Conservation (phyloP, 2,329 filamentous ascomycete genomes). For the Cercospora sp. region DNA sequence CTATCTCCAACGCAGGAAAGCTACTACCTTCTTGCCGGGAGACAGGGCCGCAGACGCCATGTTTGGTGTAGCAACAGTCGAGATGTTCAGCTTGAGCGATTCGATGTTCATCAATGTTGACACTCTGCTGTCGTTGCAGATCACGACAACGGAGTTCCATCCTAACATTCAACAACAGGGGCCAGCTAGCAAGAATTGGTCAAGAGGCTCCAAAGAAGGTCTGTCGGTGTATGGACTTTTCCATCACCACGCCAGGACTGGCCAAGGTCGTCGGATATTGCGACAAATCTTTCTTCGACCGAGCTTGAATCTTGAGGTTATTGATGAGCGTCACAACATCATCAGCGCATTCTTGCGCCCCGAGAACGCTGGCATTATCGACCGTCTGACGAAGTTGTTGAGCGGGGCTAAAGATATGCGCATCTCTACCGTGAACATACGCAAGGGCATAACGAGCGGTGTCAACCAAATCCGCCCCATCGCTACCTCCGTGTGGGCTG, state of each 20-base stretch:
- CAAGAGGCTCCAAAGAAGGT: slow-evolving; percentile 68
- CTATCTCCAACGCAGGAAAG: slow-evolving; percentile 70
- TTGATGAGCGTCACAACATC: slow-evolving; percentile 69
- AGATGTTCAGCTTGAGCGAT: slow-evolving; percentile 71
- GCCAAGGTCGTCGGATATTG: slow-evolving; percentile 73
- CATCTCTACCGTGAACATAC: slow-evolving; percentile 66
- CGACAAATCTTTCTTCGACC: slow-evolving; percentile 82
- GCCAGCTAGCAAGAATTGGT: slow-evolving; percentile 57
- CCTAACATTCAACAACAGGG: slow-evolving; percentile 78
- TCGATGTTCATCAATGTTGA: slow-evolving; percentile 78
- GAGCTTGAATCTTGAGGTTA: slow-evolving; percentile 65
- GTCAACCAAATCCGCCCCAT: slow-evolving; percentile 60
- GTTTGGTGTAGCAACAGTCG: slow-evolving; percentile 63
- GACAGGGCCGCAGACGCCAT: slow-evolving; percentile 55
- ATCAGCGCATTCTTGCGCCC: slow-evolving; percentile 66
- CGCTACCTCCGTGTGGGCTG: slow-evolving; percentile 64
- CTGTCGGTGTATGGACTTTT: slow-evolving; percentile 85
- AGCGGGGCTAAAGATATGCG: slow-evolving; percentile 75
- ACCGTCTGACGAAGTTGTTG: slow-evolving; percentile 61
- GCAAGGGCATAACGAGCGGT: slow-evolving; percentile 68
- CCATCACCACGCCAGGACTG: slow-evolving; percentile 69
- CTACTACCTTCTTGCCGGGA: slow-evolving; percentile 62
- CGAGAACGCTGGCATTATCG: slow-evolving; percentile 62
- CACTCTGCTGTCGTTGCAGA: slow-evolving; percentile 78
- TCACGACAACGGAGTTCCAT: slow-evolving; percentile 78